A percentile compares a stretch with the other conserved stretches of the same genome.
These are phyloP conservation scores for Gonapodya sp. DNA, from an alignment of 192 early-diverging fungal genomes.

Conservation along the genomic window DNA sequence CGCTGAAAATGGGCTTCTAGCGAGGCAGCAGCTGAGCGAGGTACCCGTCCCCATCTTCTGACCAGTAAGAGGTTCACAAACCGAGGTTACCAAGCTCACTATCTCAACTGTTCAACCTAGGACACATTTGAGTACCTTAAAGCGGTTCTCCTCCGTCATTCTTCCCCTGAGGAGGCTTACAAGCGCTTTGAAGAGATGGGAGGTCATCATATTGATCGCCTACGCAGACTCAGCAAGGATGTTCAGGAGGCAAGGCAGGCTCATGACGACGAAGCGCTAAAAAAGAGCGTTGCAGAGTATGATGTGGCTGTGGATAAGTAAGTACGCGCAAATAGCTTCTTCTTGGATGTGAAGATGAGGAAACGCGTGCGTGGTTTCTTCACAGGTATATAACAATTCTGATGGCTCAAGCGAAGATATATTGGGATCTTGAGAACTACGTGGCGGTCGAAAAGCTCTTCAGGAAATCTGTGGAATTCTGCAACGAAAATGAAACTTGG, in stretches of 20 bases:
- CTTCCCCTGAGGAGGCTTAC: constrained; percentile 52
- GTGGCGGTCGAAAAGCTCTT: constrained; percentile 53
- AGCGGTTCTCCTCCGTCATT: constrained; percentile 39
- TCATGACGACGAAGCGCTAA: constrained; percentile 50
- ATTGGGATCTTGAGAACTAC: constrained; percentile 58
- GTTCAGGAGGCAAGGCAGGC: constrained; percentile 48
- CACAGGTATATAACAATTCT: constrained; percentile 53
- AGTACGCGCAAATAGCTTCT: not conserved
- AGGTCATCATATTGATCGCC: constrained; percentile 40
- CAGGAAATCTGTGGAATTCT: constrained; percentile 52
- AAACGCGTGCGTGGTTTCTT: too few relatives aligned
- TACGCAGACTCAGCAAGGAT: constrained; percentile 46
- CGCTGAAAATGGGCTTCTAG: constrained; percentile 32
- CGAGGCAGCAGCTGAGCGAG: not conserved
- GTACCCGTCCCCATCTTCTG: not conserved
- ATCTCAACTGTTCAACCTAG: constrained; percentile 14
- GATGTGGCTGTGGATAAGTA: constrained; percentile 46
- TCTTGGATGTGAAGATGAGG: not conserved
- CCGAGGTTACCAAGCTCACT: not conserved
- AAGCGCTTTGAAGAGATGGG: constrained; percentile 51
- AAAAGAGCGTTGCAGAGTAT: constrained; percentile 43
- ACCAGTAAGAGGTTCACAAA: not conserved
- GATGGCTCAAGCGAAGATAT: constrained; percentile 57
- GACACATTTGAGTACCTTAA: constrained; percentile 48
- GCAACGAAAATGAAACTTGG: constrained; percentile 58